Evolutionary conservation across 139 green algal species (phyloP).

Genomic region (Chlorella vulgaris): DNA sequence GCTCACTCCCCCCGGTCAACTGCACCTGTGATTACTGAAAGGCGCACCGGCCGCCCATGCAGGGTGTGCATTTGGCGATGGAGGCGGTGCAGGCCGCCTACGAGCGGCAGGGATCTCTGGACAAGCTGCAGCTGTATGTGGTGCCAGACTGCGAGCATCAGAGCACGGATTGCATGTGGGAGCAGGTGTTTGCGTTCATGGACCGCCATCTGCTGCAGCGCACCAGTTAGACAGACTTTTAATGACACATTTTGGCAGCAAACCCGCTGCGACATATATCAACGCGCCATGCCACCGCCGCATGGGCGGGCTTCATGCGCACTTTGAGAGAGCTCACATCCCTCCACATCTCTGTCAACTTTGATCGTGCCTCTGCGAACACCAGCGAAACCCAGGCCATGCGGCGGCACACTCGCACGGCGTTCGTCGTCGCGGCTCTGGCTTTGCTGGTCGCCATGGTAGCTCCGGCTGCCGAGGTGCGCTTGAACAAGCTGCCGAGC

Average conservation of each 20-base stretch:
- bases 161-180: conserved; percentile 36
- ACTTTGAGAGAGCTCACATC: no score
- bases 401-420: neutral
- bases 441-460: neutral
- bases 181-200: conserved; percentile 22
- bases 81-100: conserved; percentile 17
- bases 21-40: neutral
- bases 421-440: neutral
- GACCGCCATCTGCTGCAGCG: conserved; percentile 10
- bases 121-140: conserved; percentile 36
- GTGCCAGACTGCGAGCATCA: conserved; percentile 31
- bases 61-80: conserved; percentile 36
- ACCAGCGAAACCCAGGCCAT: no score
- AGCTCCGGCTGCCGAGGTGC: neutral
- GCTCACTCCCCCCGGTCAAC: no score
- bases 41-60: neutral
- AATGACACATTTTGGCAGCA: neutral
- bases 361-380: no score
- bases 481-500: neutral
- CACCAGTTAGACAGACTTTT: no score
- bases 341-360: no score
- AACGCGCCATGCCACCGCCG: neutral
- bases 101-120: neutral
- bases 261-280: neutral
- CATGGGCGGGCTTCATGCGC: no score